Evolutionary conservation across 2,329 filamentous ascomycete species (phyloP), one percentile per base, ranked within the genome.

Genomic region (Lecanoromycetidae sp.): DNA sequence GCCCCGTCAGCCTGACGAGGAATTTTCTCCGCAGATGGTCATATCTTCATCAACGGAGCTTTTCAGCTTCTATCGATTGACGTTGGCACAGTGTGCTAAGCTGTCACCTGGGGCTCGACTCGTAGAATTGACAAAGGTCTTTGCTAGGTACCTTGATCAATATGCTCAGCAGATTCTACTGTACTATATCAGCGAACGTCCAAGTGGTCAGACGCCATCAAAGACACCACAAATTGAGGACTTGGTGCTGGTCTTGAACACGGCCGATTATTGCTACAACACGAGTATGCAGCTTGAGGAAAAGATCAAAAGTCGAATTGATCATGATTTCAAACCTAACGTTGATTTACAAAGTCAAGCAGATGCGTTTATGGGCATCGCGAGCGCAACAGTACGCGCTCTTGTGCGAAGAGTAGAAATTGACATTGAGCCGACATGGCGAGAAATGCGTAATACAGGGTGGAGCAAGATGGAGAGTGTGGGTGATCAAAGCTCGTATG

Each of bases 31-130:
- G 0, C 86, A 94, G 61, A 80, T 86, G 36, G 90, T 98, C 48
- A 90, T 95, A 49, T 74, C 83, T 1, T 96, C 91, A 0, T 94
- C 91, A 3, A 95, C 94, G 37, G 91, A 98, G 61, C 76, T 98
- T 0, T 98, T 98, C 66, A 87, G 94, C 58, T 94, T 95, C 61
- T 98, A 98, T 67, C 87, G 94, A 52, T 76, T 90, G 50, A 90
- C 87, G 0, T 69, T 98, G 29, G 87, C 87, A 3, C 91, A 98
- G 66, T 98, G 91, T 64, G 87, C 91, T 3, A 96, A 95, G 63
- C 73, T 98, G 1, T 96, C 91, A 0, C 95, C 90, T 0, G 84
- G 87, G n/a, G 80, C 83, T 46, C 79, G 87, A 33, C 69, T 98
- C 34, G 72, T 93, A 9, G 90, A 98, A 54, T 68, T 98, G 7